Conservation (phyloP, 2,329 filamentous ascomycete species). For the Fusarium decemcellulare region DNA sequence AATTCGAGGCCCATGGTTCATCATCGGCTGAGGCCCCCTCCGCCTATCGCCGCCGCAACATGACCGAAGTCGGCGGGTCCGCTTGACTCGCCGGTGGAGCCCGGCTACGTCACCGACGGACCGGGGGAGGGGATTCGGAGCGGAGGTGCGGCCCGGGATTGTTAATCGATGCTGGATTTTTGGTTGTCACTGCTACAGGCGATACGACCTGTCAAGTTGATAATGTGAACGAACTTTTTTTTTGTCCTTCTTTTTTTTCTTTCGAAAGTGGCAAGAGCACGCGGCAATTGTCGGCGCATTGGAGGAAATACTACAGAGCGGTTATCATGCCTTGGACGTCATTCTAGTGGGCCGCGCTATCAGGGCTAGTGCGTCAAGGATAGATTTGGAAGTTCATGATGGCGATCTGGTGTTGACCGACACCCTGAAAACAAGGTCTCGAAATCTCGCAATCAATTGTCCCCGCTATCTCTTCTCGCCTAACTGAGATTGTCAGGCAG, state of each 20-base stretch:
- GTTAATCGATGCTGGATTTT: background rate
- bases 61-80: slow-evolving; percentile 31
- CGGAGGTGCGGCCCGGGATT: background rate
- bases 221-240: background rate
- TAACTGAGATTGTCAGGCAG: slow-evolving; percentile 2
- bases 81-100: slow-evolving; percentile 31
- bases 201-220: background rate
- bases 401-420: slow-evolving; percentile 37
- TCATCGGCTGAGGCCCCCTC: slow-evolving; percentile 12
- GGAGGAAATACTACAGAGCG: background rate
- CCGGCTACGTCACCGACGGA: slow-evolving; percentile 39
- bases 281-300: background rate
- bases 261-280: background rate
- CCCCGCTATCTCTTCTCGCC: slow-evolving; percentile 19
- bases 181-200: slow-evolving; percentile 3
- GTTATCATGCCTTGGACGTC: background rate
- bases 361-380: slow-evolving; percentile 16
- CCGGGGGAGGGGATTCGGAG: background rate
- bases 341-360: slow-evolving; percentile 16
- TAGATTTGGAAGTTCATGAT: slow-evolving; percentile 26
- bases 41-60: slow-evolving; percentile 40
- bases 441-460: slow-evolving; percentile 17
- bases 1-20: slow-evolving; percentile 21
- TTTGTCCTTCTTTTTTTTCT: background rate
- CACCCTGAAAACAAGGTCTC: slow-evolving; percentile 23